Percentiles rank a stretch among this genome's conserved stretches.
Evolutionary conservation across 169 alveolate genomes (phyloP).

Genomic region (Plasmodium berghei): DNA sequence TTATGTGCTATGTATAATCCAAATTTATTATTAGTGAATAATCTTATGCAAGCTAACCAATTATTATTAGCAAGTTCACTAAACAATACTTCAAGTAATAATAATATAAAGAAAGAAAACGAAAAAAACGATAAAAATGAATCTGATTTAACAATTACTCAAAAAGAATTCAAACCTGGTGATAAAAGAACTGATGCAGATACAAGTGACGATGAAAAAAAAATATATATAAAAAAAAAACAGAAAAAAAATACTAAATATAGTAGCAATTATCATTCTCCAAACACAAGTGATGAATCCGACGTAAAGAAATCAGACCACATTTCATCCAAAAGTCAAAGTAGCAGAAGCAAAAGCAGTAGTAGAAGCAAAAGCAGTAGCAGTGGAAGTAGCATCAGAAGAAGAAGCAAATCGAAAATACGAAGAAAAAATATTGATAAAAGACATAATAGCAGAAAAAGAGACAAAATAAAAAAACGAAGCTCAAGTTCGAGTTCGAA

Average conservation of each 20-base stretch:
- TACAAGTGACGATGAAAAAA: background rate
- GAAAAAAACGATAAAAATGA: background rate
- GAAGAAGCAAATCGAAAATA: background rate
- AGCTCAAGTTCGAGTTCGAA: slow-evolving; percentile 11
- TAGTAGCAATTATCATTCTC: slow-evolving; percentile 12
- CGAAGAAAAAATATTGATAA: slow-evolving; percentile 1
- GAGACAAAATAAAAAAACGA: slow-evolving; percentile 5
- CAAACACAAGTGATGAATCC: background rate
- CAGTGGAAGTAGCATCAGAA: background rate
- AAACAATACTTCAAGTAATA: background rate
- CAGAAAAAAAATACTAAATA: slow-evolving; percentile 17
- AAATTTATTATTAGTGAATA: slow-evolving; percentile 34
- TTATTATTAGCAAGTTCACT: background rate
- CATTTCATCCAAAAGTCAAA: background rate
- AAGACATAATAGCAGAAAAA: background rate
- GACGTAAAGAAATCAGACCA: no score
- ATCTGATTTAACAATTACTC: background rate
- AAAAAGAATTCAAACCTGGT: slow-evolving; percentile 1
- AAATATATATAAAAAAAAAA: slow-evolving; percentile 8
- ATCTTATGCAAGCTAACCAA: slow-evolving; percentile 19
- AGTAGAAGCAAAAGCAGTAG: background rate
- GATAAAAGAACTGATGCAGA: background rate
- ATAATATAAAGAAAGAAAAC: background rate
- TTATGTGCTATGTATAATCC: slow-evolving; percentile 75
- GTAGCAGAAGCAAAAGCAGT: background rate